Evolutionary conservation across 179 eudicot species (phyloP), one percentile per base, ranked within the genome.

Genomic region (Beta lomatogona): DNA sequence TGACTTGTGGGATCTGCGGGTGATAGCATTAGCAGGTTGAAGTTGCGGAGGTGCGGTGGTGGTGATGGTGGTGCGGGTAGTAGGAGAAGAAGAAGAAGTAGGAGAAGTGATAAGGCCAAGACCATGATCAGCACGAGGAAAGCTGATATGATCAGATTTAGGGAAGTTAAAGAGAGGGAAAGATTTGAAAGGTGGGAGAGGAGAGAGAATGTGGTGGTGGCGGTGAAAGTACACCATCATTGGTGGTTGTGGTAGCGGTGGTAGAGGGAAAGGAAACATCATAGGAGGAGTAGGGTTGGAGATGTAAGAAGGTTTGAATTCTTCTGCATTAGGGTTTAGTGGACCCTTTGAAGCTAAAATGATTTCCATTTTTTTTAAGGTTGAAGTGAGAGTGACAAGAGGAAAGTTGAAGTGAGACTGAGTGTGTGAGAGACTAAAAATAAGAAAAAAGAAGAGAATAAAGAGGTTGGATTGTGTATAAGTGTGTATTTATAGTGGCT

Each of bases 271-370:
- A 7, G 66, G 66, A 1, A 61, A 53, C 5, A 28, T 11, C 16
- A 21, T 10, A 9, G 11, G 41, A 22, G 68, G 41, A 36, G 68
- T 9, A 36, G 14, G 3, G 15, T 31, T 9, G 59, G 36, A 5
- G 36, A 50, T 11, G 46, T 4, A 1, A 9, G 3, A 4, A 9
- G 71, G 80, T 14, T 1, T 21, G 19, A 45, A 76, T 61, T 76
- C 71, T 10, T 15, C 31, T 53, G 79, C 79, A 2, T 22, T 48
- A 16, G 79, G 79, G 71, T 66, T 66, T 36, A 64, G 10, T 45
- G 41, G 41, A 36, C 41, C 41, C 41, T 36, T 36, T 36, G 41
- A 36, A n/a, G 54, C 31, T 18, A 4, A 9, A 48, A 9, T 5
- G 28, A 0, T 25, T 48, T 6, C 52, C 52, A 48, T 48, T 36